Base-by-base conservation (phyloP, 257 asterid genomes). In the Solanum virginianum region DNA sequence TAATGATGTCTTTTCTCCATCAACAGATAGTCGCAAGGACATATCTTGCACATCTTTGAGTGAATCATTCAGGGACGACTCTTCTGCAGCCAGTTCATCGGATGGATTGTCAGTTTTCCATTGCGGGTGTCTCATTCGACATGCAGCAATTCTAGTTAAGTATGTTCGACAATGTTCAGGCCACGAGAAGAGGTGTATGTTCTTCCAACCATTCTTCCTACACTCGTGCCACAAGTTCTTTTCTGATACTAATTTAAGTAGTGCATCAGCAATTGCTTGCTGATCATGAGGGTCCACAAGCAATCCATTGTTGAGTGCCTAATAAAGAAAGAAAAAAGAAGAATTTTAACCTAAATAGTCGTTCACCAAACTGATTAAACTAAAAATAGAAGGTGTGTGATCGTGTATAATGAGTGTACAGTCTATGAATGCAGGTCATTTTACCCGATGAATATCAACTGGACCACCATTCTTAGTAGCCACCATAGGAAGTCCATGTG, bases 101-200 rank as follows among this genome's bases (percentile, higher is more conserved):
- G 92, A 87, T 0, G 97, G 95, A 62, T 93, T 91, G 91, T 93
- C 94, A 3, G 94, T 95, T 87, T 93, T 86, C 98, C 98, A 95
- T 16, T 93, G 97, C 4, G 98, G 99, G 88, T 95, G 95, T 90
- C 98, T 91, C 94, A 94, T 92, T 62, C 98, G 93, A 88, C 97
- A 93, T 2, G 98, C 92, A 4, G 97, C 99, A 51, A 94, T 86
- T 86, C 92, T 87, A 4, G 97, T 90, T 63, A 94, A 88, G 88
- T 95, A 95, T 8, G 97, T 95, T 63, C 96, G 92, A 86, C 98
- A 94, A 84, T 94, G 98, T 88, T 94, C 98, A 0, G 95, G 95
- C 98, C 98, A 94, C 43, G 98, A 94, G 83, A 91, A 94, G 26
- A 92, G 92, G 91, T 93, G 96, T 84, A 94, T 94, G 88, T 94